phyloP scores from a whole-genome alignment of 2,329 filamentous ascomycete genomes.

The Grosmannia huntii region DNA sequence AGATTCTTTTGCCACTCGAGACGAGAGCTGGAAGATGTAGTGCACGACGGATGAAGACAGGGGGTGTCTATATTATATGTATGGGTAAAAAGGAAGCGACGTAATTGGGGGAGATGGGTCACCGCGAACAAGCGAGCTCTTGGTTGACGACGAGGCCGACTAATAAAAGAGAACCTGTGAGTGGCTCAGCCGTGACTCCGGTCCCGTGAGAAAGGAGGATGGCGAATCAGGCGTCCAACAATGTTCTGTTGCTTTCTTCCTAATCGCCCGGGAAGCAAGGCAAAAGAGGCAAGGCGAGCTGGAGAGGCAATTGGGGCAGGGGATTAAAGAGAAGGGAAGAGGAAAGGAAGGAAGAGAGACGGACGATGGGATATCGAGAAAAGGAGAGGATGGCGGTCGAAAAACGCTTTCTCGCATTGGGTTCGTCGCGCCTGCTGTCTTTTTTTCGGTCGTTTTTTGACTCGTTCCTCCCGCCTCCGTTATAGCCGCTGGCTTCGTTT shows the following conservation, averaged over 20 bases:
- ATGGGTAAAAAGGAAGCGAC: neutral
- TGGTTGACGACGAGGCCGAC: neutral
- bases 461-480: conserved; percentile 4
- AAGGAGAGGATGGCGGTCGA: neutral
- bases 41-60: neutral
- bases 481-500: conserved; percentile 6
- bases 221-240: neutral
- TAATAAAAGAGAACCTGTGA: neutral
- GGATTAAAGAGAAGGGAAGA: neutral
- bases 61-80: neutral
- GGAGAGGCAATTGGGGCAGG: neutral
- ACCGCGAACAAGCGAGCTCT: neutral
- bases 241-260: neutral
- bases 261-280: neutral
- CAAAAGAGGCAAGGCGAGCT: neutral
- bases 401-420: neutral
- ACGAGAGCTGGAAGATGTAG: neutral
- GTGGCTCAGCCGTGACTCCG: neutral
- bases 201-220: neutral
- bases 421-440: neutral
- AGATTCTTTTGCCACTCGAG: neutral
- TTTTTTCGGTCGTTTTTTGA: neutral
- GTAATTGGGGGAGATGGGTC: neutral
- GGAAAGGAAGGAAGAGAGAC: neutral
- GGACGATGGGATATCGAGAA: neutral